Percentiles rank a stretch among this genome's conserved stretches.
Evolutionary conservation across 2,329 filamentous ascomycete species (phyloP).

Genomic region (Fusarium torulosum): DNA sequence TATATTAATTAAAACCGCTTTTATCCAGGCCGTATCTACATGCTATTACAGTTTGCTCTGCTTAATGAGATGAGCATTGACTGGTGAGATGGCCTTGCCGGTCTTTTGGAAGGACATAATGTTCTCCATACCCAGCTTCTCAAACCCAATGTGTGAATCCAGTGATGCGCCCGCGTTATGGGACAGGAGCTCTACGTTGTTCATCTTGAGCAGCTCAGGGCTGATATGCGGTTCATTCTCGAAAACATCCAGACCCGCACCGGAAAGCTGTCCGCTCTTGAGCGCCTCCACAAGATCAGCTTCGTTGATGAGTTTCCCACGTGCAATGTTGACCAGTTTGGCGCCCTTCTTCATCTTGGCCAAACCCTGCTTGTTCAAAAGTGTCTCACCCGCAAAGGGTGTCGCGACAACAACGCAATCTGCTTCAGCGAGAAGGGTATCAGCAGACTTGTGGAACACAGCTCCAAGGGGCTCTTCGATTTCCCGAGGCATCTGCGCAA

Average conservation of each 20-base stretch:
- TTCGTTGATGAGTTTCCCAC: constrained; percentile 80
- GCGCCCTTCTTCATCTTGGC: constrained; percentile 78
- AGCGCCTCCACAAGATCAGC: constrained; percentile 75
- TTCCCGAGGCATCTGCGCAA: constrained; percentile 38
- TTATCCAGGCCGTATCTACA: neutral
- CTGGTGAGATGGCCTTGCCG: constrained; percentile 45
- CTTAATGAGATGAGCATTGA: constrained; percentile 47
- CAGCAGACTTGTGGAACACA: constrained; percentile 40
- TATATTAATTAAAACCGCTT: neutral
- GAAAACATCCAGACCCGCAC: constrained; percentile 76
- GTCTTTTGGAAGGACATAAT: constrained; percentile 40
- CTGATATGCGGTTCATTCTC: constrained; percentile 72
- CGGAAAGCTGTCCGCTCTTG: constrained; percentile 70
- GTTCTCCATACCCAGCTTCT: constrained; percentile 46
- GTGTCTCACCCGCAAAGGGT: constrained; percentile 41
- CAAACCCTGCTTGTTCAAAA: constrained; percentile 66
- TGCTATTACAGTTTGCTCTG: constrained; percentile 40
- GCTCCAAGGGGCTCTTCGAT: constrained; percentile 35
- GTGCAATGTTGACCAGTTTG: constrained; percentile 77
- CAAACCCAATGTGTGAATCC: constrained; percentile 46
- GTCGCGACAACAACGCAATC: constrained; percentile 47
- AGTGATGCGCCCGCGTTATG: constrained; percentile 46
- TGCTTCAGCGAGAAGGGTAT: constrained; percentile 43
- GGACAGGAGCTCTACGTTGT: constrained; percentile 46
- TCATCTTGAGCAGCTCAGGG: constrained; percentile 45